A percentile compares a stretch with the other conserved stretches of the same genome.
phyloP scores from a whole-genome alignment of 2,329 filamentous ascomycete genomes.

The Conoideocrella luteorostrata region DNA sequence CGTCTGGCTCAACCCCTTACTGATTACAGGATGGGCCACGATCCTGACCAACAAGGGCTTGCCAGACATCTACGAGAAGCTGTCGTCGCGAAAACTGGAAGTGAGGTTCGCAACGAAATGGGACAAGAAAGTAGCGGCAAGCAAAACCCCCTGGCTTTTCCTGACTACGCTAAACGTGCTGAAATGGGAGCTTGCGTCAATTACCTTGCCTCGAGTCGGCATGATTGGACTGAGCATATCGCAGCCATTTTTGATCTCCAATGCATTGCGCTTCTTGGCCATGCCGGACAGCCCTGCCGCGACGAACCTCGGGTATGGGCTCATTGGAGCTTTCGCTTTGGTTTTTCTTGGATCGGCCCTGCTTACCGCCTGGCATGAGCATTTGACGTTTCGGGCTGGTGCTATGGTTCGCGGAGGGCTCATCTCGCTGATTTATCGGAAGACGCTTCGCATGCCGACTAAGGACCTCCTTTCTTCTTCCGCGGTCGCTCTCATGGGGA shows the following conservation, averaged over 20 bases:
- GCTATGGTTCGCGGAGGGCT: constrained; percentile 25
- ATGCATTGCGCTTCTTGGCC: no score
- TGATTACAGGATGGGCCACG: constrained; percentile 40
- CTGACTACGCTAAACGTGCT: constrained; percentile 18
- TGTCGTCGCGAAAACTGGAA: constrained; percentile 22
- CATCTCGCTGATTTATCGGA: constrained; percentile 23
- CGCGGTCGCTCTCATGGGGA: constrained; percentile 24
- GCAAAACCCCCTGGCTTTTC: constrained; percentile 14
- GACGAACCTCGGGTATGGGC: constrained; percentile 22
- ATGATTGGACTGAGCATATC: no score
- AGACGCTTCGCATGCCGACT: constrained; percentile 21
- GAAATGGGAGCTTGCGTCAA: constrained; percentile 24
- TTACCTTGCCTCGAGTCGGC: no score
- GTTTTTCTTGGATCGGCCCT: constrained; percentile 26
- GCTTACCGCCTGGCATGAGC: constrained; percentile 26
- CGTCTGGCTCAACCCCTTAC: constrained; percentile 33
- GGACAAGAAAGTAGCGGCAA: constrained; percentile 11
- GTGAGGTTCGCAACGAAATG: constrained; percentile 17
- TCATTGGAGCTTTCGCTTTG: constrained; percentile 25
- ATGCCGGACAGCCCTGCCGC: constrained; percentile 17
- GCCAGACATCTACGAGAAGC: constrained; percentile 23
- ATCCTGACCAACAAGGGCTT: constrained; percentile 20
- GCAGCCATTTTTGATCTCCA: no score
- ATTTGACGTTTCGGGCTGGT: constrained; percentile 22
- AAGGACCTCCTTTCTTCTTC: constrained; percentile 21